A percentile compares a stretch with the other conserved stretches of the same genome.
These are phyloP conservation scores for Phaeoacremonium minimum DNA, from an alignment of 2,329 filamentous ascomycete species.

Conservation along the genomic window DNA sequence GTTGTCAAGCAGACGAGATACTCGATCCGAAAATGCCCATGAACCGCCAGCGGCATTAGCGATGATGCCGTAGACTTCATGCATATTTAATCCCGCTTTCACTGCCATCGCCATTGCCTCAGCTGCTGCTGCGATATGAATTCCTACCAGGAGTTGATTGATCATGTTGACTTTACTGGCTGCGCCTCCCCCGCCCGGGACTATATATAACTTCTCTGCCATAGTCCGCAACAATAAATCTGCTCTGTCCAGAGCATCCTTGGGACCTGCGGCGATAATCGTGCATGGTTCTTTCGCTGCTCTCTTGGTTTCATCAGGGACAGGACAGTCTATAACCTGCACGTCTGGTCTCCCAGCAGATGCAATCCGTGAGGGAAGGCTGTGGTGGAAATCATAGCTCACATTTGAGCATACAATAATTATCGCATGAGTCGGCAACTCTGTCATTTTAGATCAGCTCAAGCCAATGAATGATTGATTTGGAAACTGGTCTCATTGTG, in stretches of 20 bases:
- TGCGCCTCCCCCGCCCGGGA: conserved; percentile 42
- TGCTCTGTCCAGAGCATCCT: conserved; percentile 44
- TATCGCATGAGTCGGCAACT: conserved; percentile 44
- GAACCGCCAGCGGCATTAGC: conserved; percentile 25
- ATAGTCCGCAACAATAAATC: conserved; percentile 51
- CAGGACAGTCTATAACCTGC: conserved; percentile 55
- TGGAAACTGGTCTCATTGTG: not conserved
- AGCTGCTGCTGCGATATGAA: conserved; percentile 44
- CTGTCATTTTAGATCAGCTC: conserved; percentile 23
- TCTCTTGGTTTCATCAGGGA: conserved; percentile 52
- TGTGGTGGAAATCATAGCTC: conserved; percentile 48
- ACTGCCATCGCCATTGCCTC: conserved; percentile 50
- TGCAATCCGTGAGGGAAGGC: conserved; percentile 44
- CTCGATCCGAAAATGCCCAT: conserved; percentile 56
- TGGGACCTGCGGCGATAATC: conserved; percentile 56
- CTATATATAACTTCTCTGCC: conserved; percentile 50
- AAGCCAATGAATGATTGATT: not conserved
- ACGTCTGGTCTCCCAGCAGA: conserved; percentile 48
- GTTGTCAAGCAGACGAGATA: conserved; percentile 45
- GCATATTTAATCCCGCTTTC: conserved; percentile 37
- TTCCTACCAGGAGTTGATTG: conserved; percentile 46
- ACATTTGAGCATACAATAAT: conserved; percentile 59
- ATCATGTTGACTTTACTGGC: conserved; percentile 52
- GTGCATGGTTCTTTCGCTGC: not conserved
- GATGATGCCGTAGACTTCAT: conserved; percentile 22